Base-by-base conservation (phyloP, 805 yeast genomes). In the Clavispora phyllophila region DNA sequence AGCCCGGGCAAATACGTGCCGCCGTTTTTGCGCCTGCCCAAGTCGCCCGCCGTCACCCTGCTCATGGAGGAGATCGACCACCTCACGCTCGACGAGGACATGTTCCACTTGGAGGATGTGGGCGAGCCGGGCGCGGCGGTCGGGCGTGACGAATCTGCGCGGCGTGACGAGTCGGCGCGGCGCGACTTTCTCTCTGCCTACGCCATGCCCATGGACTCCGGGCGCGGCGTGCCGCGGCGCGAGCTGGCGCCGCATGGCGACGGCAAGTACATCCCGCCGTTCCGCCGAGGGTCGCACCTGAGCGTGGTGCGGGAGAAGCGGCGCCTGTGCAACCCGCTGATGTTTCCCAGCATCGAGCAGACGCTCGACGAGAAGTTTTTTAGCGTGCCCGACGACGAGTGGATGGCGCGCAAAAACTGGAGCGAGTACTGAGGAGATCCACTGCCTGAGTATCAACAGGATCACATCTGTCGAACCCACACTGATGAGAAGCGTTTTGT, bases 201-300 rank as follows among this genome's bases (percentile, higher is more conserved):
- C 19, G 15, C 20, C 2, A 9, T 29, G 19, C 33, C 20, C n/a
- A 17, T 15, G 33, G 33, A 15, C 19, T 2, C 20, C 10, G 33
- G 10, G 33, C 20, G 33, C 8, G 9, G 17, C 31, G 31, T 7
- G 33, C 27, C 37, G 18, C 39, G 39, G 24, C 29, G 39, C 7
- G 19, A 18, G 24, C 39, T 36, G 39, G 37, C 15, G 28, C 20
- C 27, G 18, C 36, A 31, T 24, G 29, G 38, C 38, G 37, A 52
- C 3, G 85, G 85, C 3, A 82, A 79, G 56, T 83, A 84, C 52
- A 66, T 84, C 31, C 90, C 90, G 17, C 89, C 89, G n/a, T 81
- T 76, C 53, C 65, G 82, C 49, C 71, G 89, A 57, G 75, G 78
- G 0, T 75, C 81, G 4, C 66, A 61, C 28, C 44, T 43, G 18